Evolutionary conservation across 371 early-diverging fungal genomes (phyloP), one percentile per base, ranked within the genome.

Genomic region (Batkoa obscura): DNA sequence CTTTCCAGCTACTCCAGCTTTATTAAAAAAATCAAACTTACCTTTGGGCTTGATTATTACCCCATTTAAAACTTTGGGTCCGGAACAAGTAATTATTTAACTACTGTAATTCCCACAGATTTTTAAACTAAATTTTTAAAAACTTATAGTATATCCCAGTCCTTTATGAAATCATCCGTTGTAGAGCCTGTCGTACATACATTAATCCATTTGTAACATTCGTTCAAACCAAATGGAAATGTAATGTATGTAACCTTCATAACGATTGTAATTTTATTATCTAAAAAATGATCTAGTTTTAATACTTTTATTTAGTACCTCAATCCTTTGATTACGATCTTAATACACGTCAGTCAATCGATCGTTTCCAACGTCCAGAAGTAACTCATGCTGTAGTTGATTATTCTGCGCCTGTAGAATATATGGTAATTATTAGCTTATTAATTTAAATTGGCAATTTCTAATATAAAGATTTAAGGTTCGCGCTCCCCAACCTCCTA

Each of bases 141-240:
- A 6, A 32, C 13, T 39, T 41, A 32, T 65, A 79, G 73, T 77
- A 78, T 30, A 84, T 93, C 0, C 93, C 94, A 3, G 83, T 90
- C 1, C 78, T 90, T 37, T 71, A 78, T 36, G 86, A 93, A 63
- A 92, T 96, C 73, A 83, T 89, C 43, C 80, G 97, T 47, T 96
- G 97, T 69, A 77, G 93, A 56, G 76, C 92, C 17, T 96, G 97
- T 69, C 74, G 94, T 60, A 84, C 94, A 3, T 96, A 96, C 61
- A 88, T 96, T 64, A 94, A 94, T 63, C 95, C 95, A 5, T 96
- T 83, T 68, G 84, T 93, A 3, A 80, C 79, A 46, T 93, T 90
- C 72, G 80, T 89, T 0, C 94, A 94, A 60, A 82, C 83, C 42
- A 78, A 88, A 42, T 96, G 94, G 97, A 84, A 84, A 66, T 96